Conservation (phyloP, 768 basidiomycete species). For the Chalciporus pseudorubinellus region DNA sequence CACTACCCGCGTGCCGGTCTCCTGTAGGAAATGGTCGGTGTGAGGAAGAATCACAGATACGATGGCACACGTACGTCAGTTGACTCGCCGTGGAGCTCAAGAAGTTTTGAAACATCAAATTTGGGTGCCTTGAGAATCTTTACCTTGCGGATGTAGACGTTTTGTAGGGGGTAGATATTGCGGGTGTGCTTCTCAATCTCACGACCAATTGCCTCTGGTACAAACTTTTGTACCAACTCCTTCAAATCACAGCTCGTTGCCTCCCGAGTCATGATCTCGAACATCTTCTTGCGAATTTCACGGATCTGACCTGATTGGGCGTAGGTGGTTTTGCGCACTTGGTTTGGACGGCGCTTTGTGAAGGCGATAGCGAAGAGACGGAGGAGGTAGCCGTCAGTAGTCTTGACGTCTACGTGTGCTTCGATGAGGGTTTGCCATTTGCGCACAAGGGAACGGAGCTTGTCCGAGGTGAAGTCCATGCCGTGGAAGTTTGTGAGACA, state of each 20-base stretch:
- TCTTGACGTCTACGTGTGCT: slow-evolving; percentile 98
- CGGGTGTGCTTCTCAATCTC: slow-evolving; percentile 98
- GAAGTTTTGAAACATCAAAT: slow-evolving; percentile 91
- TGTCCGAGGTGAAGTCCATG: slow-evolving; percentile 99
- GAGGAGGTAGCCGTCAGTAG: slow-evolving; percentile 98
- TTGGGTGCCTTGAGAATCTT: slow-evolving; percentile 99
- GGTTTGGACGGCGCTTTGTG: slow-evolving; percentile 94
- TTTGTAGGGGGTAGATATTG: slow-evolving; percentile 98
- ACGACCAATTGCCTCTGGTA: slow-evolving; percentile 97
- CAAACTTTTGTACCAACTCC: slow-evolving; percentile 97
- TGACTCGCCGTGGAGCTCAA: slow-evolving; percentile 95
- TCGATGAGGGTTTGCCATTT: slow-evolving; percentile 99
- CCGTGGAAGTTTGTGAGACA: slow-evolving; percentile 99
- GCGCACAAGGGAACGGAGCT: slow-evolving; percentile 98
- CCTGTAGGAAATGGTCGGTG: slow-evolving; percentile 44
- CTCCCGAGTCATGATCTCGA: slow-evolving; percentile 97
- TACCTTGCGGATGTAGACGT: slow-evolving; percentile 98
- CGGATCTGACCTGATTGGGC: slow-evolving; percentile 93
- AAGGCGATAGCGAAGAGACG: slow-evolving; percentile 99
- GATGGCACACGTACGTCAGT: slow-evolving; percentile 65
- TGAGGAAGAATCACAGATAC: neutral
- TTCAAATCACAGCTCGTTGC: slow-evolving; percentile 94
- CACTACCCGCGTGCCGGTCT: slow-evolving; percentile 90
- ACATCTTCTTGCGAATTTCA: slow-evolving; percentile 99
- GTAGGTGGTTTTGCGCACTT: slow-evolving; percentile 99